Percentiles rank a stretch among this genome's conserved stretches.
Evolutionary conservation across 2,329 filamentous ascomycete genomes (phyloP).

Genomic region (Penicillium frequentans): DNA sequence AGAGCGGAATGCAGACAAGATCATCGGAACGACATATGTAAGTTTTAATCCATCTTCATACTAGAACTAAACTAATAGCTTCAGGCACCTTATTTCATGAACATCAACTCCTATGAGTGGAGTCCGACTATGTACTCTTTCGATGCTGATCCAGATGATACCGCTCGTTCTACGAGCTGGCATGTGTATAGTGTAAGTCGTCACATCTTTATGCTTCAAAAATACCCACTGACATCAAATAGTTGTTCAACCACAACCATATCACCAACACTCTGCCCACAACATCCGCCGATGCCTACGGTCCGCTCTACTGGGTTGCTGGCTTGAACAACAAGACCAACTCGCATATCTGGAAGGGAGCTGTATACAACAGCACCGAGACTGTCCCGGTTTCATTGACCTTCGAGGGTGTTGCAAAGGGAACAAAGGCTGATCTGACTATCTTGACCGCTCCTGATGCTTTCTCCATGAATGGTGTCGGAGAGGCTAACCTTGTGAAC

Average conservation of each 20-base stretch:
- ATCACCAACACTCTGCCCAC: conserved; percentile 48
- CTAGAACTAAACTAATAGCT: neutral
- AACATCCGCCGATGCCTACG: conserved; percentile 38
- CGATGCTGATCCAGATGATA: conserved; percentile 29
- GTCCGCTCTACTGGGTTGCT: conserved; percentile 49
- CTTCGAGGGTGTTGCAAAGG: conserved; percentile 36
- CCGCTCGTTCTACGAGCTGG: conserved; percentile 31
- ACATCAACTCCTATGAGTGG: conserved; percentile 29
- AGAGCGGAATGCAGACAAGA: conserved; percentile 56
- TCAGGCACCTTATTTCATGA: conserved; percentile 31
- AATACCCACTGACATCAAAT: neutral
- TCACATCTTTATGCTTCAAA: neutral
- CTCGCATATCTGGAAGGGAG: conserved; percentile 47
- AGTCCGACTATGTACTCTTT: conserved; percentile 32
- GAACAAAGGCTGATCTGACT: conserved; percentile 40
- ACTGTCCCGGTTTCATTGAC: conserved; percentile 34
- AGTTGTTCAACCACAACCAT: conserved; percentile 45
- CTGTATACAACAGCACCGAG: conserved; percentile 51
- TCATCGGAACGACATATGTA: conserved; percentile 31
- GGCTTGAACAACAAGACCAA: conserved; percentile 39
- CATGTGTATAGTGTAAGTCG: conserved; percentile 30
- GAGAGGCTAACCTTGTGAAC: conserved; percentile 20
- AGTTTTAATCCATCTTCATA: neutral
- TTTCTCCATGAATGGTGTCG: conserved; percentile 34
- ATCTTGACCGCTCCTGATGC: conserved; percentile 41